A percentile compares a stretch with the other conserved stretches of the same genome.
phyloP scores from a whole-genome alignment of 2,329 filamentous ascomycete genomes.

The Ceratocystis cacaofunesta region DNA sequence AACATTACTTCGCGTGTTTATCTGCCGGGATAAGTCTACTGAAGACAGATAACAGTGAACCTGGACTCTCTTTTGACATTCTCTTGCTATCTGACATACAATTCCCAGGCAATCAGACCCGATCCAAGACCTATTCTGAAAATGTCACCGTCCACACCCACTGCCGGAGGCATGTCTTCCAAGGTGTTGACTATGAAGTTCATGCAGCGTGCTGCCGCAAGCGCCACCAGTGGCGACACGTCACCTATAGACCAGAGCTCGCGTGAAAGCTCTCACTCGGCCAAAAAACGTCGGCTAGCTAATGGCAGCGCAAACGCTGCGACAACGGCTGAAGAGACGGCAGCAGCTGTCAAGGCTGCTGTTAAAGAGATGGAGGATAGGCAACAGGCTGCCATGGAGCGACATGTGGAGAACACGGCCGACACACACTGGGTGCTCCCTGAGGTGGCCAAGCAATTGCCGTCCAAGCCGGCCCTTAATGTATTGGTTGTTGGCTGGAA shows the following conservation, averaged over 20 bases:
- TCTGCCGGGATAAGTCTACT: neutral
- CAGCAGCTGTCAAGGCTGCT: constrained; percentile 46
- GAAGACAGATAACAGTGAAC: neutral
- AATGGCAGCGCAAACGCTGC: constrained; percentile 24
- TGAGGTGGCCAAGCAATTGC: constrained; percentile 25
- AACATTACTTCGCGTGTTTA: neutral
- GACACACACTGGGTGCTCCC: constrained; percentile 67
- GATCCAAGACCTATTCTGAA: neutral
- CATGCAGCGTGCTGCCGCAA: constrained; percentile 69
- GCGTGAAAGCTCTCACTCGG: constrained; percentile 33
- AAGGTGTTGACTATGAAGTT: constrained; percentile 92
- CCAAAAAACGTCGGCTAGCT: constrained; percentile 48
- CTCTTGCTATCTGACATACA: neutral
- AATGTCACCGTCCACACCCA: constrained; percentile 40
- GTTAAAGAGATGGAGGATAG: constrained; percentile 53
- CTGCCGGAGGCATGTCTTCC: constrained; percentile 56
- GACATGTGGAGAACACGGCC: constrained; percentile 45
- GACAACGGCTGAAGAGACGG: constrained; percentile 10
- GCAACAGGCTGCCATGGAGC: constrained; percentile 44
- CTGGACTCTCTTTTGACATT: neutral
- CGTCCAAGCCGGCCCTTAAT: constrained; percentile 30
- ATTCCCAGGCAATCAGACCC: neutral
- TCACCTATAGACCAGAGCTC: constrained; percentile 22
- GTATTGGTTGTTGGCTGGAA: constrained; percentile 46
- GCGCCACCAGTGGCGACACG: constrained; percentile 29